Base-by-base conservation (phyloP, 208 protist species). In the Trypanosoma rangeli region DNA sequence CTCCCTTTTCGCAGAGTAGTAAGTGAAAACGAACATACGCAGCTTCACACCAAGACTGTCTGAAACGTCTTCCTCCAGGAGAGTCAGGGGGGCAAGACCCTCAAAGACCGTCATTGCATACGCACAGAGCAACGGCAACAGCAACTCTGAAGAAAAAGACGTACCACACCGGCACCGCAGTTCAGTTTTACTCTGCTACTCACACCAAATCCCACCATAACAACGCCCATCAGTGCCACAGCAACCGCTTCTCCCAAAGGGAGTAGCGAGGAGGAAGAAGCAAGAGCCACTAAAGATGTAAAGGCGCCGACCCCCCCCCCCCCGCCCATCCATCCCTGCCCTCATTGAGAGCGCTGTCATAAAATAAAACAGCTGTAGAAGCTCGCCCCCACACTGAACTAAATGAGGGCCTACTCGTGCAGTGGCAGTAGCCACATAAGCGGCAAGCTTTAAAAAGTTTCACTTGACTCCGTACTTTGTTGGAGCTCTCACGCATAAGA, bases 401-500 rank as follows among this genome's bases (percentile, higher is more conserved):
- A 42, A 37, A 67, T 67, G 54, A 28, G 9, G 13, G 16, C 35
- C 65, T 16, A 49, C 3, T 33, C 52, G 3, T 28, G 29, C 31
- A 52, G 69, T 29, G 9, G 60, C 28, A 48, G 44, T 52, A 49
- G 35, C 69, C 26, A 74, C 24, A 13, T n/a, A 68, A 42, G 22
- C 8, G 12, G 46, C 53, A 67, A 22, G 33, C 61, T 12, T 74
- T 61, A 53, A 67, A 46, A 9, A 74, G 20, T 13, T 39, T 7
- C 4, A 42, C 16, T 28, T 22, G 39, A 15, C 37, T 50, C 24
- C 33, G 15, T n/a, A 9, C 8, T 44, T 7, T 48, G 15, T 54
- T n/a, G n/a, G n/a, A n/a, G 24, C 61, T 20, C 28, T 74, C 69
- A 42, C 64, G 48, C 26, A 58, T 28, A 57, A 74, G 26, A 1